Evolutionary conservation across 2,329 filamentous ascomycete genomes (phyloP).

Genomic region (Furcasterigmium sp.): DNA sequence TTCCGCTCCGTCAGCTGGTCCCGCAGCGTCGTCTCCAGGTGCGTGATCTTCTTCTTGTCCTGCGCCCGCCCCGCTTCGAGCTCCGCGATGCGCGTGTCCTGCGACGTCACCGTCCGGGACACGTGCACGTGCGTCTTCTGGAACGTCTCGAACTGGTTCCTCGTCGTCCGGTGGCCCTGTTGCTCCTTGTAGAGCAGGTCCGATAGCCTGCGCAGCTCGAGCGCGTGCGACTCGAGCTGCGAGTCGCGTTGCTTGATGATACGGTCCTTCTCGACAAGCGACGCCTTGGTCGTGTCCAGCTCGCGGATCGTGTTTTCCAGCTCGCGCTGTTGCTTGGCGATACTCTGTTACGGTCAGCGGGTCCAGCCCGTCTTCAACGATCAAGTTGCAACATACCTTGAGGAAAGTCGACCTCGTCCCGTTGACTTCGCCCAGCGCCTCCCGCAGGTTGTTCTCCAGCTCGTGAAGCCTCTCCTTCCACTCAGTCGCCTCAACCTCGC

Average conservation of each 20-base stretch:
- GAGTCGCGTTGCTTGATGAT: constrained; percentile 85
- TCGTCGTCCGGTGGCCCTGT: constrained; percentile 76
- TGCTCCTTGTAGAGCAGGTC: constrained; percentile 92
- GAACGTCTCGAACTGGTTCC: constrained; percentile 80
- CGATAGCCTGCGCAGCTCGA: constrained; percentile 78
- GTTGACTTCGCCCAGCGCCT: constrained; percentile 81
- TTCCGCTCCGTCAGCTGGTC: constrained; percentile 90
- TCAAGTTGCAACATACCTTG: constrained; percentile 46
- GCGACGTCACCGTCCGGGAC: constrained; percentile 76
- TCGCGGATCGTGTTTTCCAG: constrained; percentile 80
- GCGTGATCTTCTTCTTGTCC: constrained; percentile 71
- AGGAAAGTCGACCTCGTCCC: constrained; percentile 82
- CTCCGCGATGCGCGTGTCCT: constrained; percentile 79
- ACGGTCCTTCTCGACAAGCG: constrained; percentile 84
- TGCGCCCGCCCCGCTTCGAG: constrained; percentile 74
- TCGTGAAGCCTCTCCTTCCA: constrained; percentile 91
- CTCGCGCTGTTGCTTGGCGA: constrained; percentile 82
- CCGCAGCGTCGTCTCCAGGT: constrained; percentile 73
- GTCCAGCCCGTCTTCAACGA: too few relatives aligned
- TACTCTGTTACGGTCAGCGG: constrained; percentile 61
- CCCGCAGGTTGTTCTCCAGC: constrained; percentile 81
- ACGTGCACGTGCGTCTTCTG: constrained; percentile 85
- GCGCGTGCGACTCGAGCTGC: constrained; percentile 79
- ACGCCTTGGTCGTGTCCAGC: constrained; percentile 70
- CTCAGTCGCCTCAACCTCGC: constrained; percentile 82